Conservation (phyloP, 139 green algal species). For the Asterochloris sp. region DNA sequence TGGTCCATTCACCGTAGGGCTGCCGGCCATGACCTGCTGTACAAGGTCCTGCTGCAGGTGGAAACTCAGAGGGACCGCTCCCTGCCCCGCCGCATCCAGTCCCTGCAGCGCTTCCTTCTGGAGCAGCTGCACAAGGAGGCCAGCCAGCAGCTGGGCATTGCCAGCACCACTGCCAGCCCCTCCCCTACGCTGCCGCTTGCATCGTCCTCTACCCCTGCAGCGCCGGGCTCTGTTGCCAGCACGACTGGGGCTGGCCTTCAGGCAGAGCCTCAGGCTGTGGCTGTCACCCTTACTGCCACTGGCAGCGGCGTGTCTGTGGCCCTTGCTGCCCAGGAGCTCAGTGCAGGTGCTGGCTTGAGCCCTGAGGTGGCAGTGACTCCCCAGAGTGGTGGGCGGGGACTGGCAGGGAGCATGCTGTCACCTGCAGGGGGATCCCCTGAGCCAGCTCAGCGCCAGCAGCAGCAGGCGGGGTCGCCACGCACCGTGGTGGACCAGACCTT, state of each 20-base stretch:
- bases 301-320: too few relatives aligned
- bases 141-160: background rate
- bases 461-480: background rate
- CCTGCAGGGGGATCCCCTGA: background rate
- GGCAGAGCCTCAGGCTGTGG: background rate
- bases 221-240: background rate
- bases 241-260: background rate
- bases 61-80: slow-evolving; percentile 47
- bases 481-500: slow-evolving; percentile 26
- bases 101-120: slow-evolving; percentile 83
- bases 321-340: too few relatives aligned
- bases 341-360: too few relatives aligned
- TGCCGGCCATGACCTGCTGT: too few relatives aligned
- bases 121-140: slow-evolving; percentile 79
- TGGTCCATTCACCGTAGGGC: too few relatives aligned
- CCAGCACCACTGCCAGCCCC: background rate
- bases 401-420: too few relatives aligned
- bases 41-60: slow-evolving; percentile 17
- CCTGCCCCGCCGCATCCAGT: slow-evolving; percentile 65
- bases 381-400: too few relatives aligned
- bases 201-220: background rate
- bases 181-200: too few relatives aligned
- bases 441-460: background rate
- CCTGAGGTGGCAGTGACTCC: too few relatives aligned
- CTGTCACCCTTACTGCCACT: background rate